Evolutionary conservation across 345 rosid species (phyloP).

Genomic region (Lenwebbia sp.): DNA sequence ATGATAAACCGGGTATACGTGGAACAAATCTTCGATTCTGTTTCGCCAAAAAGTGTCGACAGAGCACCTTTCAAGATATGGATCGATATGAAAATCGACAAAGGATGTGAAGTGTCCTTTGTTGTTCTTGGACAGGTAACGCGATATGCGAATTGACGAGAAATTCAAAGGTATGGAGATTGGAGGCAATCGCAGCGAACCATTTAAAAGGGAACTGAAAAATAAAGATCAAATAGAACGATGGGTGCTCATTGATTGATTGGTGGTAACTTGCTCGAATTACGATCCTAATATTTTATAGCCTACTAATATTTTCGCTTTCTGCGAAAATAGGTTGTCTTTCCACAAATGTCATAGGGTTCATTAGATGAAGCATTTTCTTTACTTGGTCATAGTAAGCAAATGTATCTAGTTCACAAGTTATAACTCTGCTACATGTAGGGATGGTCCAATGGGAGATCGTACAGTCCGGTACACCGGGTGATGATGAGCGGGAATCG

Average conservation of each 20-base stretch:
- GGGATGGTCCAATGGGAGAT: slow-evolving; percentile 5
- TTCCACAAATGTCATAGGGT: too few relatives aligned
- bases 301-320: too few relatives aligned
- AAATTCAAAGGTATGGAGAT: neutral
- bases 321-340: neutral
- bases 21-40: too few relatives aligned
- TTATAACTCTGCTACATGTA: neutral
- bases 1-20: too few relatives aligned
- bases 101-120: too few relatives aligned
- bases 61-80: too few relatives aligned
- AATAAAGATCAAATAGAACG: neutral
- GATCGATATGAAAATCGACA: too few relatives aligned
- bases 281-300: neutral
- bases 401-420: neutral
- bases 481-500: neutral
- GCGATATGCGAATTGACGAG: too few relatives aligned
- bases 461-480: neutral
- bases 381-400: neutral
- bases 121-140: too few relatives aligned
- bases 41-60: too few relatives aligned
- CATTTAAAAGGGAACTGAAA: neutral
- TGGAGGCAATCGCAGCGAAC: neutral
- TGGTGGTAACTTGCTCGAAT: neutral
- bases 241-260: neutral
- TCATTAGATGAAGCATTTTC: too few relatives aligned